Base-by-base conservation (phyloP, 163 green algal species). In the Botryococcus braunii region DNA sequence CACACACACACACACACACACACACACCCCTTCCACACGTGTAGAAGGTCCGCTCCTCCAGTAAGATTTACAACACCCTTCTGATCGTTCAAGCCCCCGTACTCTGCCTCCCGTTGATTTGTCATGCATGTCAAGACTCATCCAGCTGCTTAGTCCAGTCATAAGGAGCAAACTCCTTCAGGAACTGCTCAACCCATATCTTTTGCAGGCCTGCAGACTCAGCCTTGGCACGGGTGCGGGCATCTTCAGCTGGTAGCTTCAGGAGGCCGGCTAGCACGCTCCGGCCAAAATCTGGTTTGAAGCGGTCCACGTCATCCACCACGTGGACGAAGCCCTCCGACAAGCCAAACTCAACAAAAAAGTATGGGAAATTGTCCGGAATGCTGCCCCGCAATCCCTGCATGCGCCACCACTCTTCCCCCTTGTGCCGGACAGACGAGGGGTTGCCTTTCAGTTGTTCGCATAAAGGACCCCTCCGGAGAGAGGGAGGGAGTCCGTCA, bases 301-400 rank as follows among this genome's bases (percentile, higher is more conserved):
- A 99, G 27, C 82, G 81, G 4, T 62, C 36, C 70, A 96, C 92
- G 67, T 99, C 83, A 68, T 99, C 94, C 31, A 99, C 93, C 2
- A 97, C 87, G 70, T 99, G 94, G 52, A 95, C 82, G 74, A 91
- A 95, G 49, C 94, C 89, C 4, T 56, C 47, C 3, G 66, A 52
- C 55, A 94, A 88, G 21, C 87, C 87, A 69, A 95, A 94, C 73
- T 96, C 85, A 4, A 97, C 88, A 62, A 93, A 85, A 32, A 97
- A 85, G 82, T 99, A 99, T 8, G 94, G 86, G 73, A 99, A 99
- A 72, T 92, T 92, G 41, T 81, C 74, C 13, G 94, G 94, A 27
- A 99, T 94, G 73, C 74, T 88, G 50, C 86, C 82, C 17, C 84
- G 79, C 78, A 99, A 74, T n/a, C 91, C 88, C 81, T 95, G 85